Percentiles rank a stretch among this genome's conserved stretches.
phyloP scores from a whole-genome alignment of 352 stramenopile species.

The Globisporangium okanoganense region DNA sequence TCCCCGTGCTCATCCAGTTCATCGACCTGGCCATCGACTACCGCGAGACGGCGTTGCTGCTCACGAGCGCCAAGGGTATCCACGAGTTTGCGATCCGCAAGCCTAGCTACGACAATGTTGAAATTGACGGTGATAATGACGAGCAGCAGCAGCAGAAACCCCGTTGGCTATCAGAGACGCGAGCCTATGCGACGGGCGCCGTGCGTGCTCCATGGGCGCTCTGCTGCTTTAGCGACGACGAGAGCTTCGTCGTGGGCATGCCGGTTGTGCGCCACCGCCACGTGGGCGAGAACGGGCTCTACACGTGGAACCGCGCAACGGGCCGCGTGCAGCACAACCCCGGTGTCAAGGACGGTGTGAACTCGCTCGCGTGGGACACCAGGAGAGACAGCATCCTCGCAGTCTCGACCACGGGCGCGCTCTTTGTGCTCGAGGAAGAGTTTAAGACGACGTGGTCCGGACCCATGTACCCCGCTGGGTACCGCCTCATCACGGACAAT shows the following conservation, averaged over 20 bases:
- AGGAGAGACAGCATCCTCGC: slow-evolving; percentile 48
- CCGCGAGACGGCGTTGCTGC: slow-evolving; percentile 41
- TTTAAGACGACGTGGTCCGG: slow-evolving; percentile 74
- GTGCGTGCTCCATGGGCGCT: slow-evolving; percentile 72
- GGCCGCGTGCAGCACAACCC: slow-evolving; percentile 62
- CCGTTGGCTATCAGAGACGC: slow-evolving; percentile 35
- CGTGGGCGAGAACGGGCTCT: slow-evolving; percentile 76
- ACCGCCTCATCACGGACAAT: slow-evolving; percentile 79
- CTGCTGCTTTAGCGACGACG: slow-evolving; percentile 62
- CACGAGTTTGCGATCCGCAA: slow-evolving; percentile 46
- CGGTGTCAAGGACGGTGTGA: slow-evolving; percentile 72
- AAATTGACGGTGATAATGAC: neutral
- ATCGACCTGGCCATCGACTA: slow-evolving; percentile 59
- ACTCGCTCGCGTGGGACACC: slow-evolving; percentile 57
- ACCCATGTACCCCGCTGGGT: slow-evolving; percentile 82
- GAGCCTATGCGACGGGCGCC: slow-evolving; percentile 59
- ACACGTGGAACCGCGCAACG: slow-evolving; percentile 64
- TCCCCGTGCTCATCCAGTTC: slow-evolving; percentile 60
- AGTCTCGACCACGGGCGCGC: slow-evolving; percentile 56
- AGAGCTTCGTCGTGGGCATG: slow-evolving; percentile 67
- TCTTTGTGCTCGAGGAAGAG: slow-evolving; percentile 73
- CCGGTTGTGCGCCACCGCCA: slow-evolving; percentile 76
- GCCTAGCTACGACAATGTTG: neutral
- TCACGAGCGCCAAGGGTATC: slow-evolving; percentile 75
- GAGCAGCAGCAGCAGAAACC: slow-evolving; percentile 3